Conservation (phyloP, 345 rosid species). For the Brassica nigra region DNA sequence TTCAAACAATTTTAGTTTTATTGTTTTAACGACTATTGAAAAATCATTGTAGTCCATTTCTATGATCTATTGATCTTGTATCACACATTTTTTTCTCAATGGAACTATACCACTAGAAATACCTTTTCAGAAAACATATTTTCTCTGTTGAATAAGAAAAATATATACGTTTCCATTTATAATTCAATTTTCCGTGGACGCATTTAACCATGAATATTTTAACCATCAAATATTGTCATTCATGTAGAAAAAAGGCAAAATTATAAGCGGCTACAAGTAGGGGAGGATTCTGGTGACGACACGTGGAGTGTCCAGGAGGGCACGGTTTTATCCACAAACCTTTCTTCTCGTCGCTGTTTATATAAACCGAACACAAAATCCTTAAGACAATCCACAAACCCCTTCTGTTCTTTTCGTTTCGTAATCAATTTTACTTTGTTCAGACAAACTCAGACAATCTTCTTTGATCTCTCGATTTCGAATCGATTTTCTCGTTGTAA, state of each 20-base stretch:
- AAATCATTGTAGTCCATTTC: neutral
- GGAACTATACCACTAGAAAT: slow-evolving; percentile 23
- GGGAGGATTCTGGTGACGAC: slow-evolving; percentile 13
- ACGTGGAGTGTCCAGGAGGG: slow-evolving; percentile 34
- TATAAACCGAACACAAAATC: slow-evolving; percentile 29
- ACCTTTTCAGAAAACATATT: neutral
- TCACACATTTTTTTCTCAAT: neutral
- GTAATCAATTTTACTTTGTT: neutral
- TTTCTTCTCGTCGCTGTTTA: slow-evolving; percentile 1
- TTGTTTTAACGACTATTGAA: neutral
- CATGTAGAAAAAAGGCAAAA: neutral
- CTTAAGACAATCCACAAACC: slow-evolving; percentile 9
- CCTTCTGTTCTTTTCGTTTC: neutral
- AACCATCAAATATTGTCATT: neutral
- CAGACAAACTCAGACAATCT: neutral
- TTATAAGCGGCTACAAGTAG: slow-evolving; percentile 37
- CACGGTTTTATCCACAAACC: slow-evolving; percentile 15
- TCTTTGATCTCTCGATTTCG: neutral
- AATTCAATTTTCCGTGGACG: slow-evolving; percentile 29
- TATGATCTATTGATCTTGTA: neutral
- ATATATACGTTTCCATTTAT: neutral
- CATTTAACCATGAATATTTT: neutral
- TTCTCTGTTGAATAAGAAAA: neutral
- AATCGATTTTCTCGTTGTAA: neutral
- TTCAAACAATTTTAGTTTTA: neutral